Evolutionary conservation across 2,329 filamentous ascomycete genomes (phyloP), one percentile per base, ranked within the genome.

Genomic region (Ophiostoma australiae): DNA sequence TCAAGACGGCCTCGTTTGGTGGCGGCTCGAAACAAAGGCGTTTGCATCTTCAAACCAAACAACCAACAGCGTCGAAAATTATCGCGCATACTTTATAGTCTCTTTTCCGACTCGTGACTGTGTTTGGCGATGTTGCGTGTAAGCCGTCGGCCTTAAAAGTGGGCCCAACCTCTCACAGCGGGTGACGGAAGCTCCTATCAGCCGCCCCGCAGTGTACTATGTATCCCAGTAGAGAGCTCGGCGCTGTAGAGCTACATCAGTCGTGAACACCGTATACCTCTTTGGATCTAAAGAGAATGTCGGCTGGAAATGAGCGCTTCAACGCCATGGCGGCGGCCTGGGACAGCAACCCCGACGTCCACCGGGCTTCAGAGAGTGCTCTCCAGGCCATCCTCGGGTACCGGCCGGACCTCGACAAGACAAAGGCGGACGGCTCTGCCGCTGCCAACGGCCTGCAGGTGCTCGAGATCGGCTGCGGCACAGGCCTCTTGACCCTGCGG

Each of bases 401-500:
- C 61, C 76, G 82, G 4, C 80, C 82, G 0, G 76, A 72, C 39
- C 73, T 77, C 69, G 76, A 35, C 0, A 63, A 55, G 33, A 11
- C n/a, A n/a, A 41, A 76, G 63, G 20, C 33, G 20, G 23, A 75
- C 3, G 70, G 41, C 0, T 44, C 37, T 7, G n/a, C 23, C 6
- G 23, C 27, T 11, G 52, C 52, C 1, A 27, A 75, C 6, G 70
- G 74, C 69, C 44, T 83, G 37, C 80, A 85, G 71, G 80, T 87
- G 8, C 82, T 88, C 2, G 86, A 87, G 76, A 82, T 87, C 23
- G 85, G 85, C 69, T 86, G 84, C 73, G 85, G 85, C 68, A 87
- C 85, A 4, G 85, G 85, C 10, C 80, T 87, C 0, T 80, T 88
- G 33, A 84, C 83, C 11, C 79, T 85, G 67, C 79, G 78, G 10